Conservation (phyloP, 139 green algal species). For the Astrephomene gubernaculifera region DNA sequence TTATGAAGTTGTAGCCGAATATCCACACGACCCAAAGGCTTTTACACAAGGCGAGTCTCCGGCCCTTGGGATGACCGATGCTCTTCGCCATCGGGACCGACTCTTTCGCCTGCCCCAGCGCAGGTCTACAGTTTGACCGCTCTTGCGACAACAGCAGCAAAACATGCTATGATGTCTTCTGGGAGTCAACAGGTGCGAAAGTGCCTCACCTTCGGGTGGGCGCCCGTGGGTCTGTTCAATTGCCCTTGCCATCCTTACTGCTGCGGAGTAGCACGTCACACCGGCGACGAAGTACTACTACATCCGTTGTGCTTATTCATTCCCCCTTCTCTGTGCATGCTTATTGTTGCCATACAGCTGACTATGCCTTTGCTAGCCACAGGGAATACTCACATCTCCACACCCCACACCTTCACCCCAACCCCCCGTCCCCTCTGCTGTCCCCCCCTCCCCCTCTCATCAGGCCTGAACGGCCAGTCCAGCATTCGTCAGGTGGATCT, state of each 20-base stretch:
- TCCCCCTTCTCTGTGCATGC: no score
- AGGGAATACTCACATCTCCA: background rate
- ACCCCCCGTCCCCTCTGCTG: background rate
- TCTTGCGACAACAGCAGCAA: conserved; percentile 56
- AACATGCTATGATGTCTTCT: conserved; percentile 76
- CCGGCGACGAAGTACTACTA: no score
- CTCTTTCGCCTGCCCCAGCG: background rate
- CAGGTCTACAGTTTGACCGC: conserved; percentile 78
- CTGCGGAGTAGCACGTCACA: no score
- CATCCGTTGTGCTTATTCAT: no score
- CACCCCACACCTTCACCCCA: background rate
- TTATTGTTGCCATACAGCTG: no score
- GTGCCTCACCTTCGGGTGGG: no score
- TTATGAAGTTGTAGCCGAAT: conserved; percentile 72
- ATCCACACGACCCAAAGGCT: conserved; percentile 79
- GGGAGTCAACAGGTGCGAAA: conserved; percentile 85
- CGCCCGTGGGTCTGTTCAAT: no score
- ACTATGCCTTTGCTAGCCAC: no score
- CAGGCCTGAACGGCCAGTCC: conserved; percentile 82
- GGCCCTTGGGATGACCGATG: background rate
- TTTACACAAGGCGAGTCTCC: conserved; percentile 84
- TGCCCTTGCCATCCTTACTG: no score
- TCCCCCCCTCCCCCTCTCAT: background rate
- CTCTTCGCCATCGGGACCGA: background rate
- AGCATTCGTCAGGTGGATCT: conserved; percentile 78